Conservation (phyloP, 345 rosid genomes). For the Hibiscus tridactylites region DNA sequence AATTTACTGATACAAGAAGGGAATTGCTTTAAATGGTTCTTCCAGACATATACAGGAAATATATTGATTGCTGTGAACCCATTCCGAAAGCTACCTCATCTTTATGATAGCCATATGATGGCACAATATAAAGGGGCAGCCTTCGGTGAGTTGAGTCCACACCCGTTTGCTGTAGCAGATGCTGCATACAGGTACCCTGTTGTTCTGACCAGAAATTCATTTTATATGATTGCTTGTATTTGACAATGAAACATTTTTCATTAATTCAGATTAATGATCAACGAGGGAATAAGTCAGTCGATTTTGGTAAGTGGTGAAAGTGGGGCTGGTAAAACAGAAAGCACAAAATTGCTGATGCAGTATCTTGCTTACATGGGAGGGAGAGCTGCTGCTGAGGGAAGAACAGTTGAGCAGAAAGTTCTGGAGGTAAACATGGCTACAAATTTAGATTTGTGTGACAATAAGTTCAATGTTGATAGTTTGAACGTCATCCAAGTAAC, state of each 20-base stretch:
- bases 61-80: conserved; percentile 98
- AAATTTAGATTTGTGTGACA: conserved; percentile 1
- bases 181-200: conserved; percentile 77
- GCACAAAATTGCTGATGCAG: conserved; percentile 95
- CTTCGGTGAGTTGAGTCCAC: conserved; percentile 96
- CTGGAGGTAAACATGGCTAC: conserved; percentile 58
- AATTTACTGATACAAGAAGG: conserved; percentile 3
- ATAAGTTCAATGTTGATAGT: not conserved
- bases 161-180: conserved; percentile 98
- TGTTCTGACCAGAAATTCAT: conserved; percentile 1
- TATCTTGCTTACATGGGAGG: conserved; percentile 99
- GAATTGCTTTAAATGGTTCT: conserved; percentile 21
- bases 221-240: conserved; percentile 8
- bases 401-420: conserved; percentile 97
- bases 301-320: conserved; percentile 98
- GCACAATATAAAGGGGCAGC: conserved; percentile 90
- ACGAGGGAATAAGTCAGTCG: conserved; percentile 79
- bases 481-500: not conserved
- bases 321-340: conserved; percentile 99
- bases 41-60: conserved; percentile 91
- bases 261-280: conserved; percentile 74
- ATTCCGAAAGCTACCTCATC: conserved; percentile 85
- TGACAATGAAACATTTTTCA: conserved; percentile 14
- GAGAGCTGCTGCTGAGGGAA: conserved; percentile 82
- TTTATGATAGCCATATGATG: conserved; percentile 96